A percentile compares a stretch with the other conserved stretches of the same genome.
Conservation (phyloP, 169 alveolate genomes). For the Cryptosporidium muris region DNA sequence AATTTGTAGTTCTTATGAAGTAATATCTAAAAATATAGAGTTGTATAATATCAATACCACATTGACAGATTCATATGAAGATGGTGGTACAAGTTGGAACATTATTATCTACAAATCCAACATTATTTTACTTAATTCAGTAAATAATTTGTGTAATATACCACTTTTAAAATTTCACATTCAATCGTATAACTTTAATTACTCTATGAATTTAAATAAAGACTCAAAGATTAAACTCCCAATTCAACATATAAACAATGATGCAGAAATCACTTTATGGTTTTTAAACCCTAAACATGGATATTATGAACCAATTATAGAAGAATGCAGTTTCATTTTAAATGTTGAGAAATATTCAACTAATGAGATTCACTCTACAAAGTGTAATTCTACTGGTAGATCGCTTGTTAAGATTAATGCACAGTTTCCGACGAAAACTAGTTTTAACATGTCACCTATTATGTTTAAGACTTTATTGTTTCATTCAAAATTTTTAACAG, state of each 20-base stretch:
- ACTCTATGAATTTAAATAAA: neutral
- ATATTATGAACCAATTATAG: constrained; percentile 47
- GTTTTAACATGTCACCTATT: constrained; percentile 38
- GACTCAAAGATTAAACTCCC: neutral
- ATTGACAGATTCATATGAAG: neutral
- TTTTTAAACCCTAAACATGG: constrained; percentile 60
- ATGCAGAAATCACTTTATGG: constrained; percentile 50
- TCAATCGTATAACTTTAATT: constrained; percentile 11
- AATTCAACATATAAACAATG: neutral
- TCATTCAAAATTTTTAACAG: constrained; percentile 4
- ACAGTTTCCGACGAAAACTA: constrained; percentile 7
- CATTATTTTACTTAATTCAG: constrained; percentile 25
- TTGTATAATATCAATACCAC: neutral
- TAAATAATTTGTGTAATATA: constrained; percentile 6
- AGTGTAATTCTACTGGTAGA: neutral
- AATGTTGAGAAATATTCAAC: neutral
- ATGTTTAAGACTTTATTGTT: constrained; percentile 7
- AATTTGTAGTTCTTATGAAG: neutral
- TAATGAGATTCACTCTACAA: constrained; percentile 29
- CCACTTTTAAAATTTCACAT: constrained; percentile 42
- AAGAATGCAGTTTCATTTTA: constrained; percentile 37
- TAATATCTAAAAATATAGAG: neutral
- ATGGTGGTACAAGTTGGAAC: constrained; percentile 10
- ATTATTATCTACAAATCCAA: constrained; percentile 37
- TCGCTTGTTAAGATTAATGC: constrained; percentile 2